Percentiles rank a stretch among this genome's conserved stretches.
Conservation (phyloP, 768 basidiomycete species). For the Nidularia pulvinata region DNA sequence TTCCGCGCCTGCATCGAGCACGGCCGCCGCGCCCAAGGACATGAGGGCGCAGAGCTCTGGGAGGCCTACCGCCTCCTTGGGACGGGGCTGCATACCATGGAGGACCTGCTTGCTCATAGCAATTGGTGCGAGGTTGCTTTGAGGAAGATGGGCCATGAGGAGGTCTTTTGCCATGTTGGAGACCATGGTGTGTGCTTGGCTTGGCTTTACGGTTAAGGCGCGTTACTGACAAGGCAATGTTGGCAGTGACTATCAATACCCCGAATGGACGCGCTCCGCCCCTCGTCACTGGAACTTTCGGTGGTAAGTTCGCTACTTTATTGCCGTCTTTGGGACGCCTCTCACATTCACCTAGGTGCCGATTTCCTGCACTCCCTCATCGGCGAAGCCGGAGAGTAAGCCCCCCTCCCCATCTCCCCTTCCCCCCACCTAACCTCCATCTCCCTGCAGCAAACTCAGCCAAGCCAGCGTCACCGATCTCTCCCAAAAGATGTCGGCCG, state of each 20-base stretch:
- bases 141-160: constrained; percentile 62
- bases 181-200: constrained; percentile 51
- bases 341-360: constrained; percentile 25
- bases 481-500: constrained; percentile 45
- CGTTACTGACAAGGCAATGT: constrained; percentile 9
- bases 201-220: background rate
- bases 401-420: constrained; percentile 1
- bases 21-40: constrained; percentile 57
- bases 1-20: constrained; percentile 66
- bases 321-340: no score
- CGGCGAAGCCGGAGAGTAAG: constrained; percentile 66
- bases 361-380: constrained; percentile 69
- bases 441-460: constrained; percentile 43
- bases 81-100: constrained; percentile 65
- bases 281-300: constrained; percentile 70
- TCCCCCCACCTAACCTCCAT: background rate
- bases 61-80: constrained; percentile 76
- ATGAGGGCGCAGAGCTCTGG: constrained; percentile 54
- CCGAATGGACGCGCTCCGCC: constrained; percentile 59
- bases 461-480: constrained; percentile 64
- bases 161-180: constrained; percentile 84
- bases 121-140: constrained; percentile 81
- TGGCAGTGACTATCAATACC: constrained; percentile 42
- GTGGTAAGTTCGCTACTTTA: constrained; percentile 25
- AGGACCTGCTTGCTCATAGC: constrained; percentile 77